Conservation (phyloP, 164 flowering plant species). For the Taxillus chinensis region DNA sequence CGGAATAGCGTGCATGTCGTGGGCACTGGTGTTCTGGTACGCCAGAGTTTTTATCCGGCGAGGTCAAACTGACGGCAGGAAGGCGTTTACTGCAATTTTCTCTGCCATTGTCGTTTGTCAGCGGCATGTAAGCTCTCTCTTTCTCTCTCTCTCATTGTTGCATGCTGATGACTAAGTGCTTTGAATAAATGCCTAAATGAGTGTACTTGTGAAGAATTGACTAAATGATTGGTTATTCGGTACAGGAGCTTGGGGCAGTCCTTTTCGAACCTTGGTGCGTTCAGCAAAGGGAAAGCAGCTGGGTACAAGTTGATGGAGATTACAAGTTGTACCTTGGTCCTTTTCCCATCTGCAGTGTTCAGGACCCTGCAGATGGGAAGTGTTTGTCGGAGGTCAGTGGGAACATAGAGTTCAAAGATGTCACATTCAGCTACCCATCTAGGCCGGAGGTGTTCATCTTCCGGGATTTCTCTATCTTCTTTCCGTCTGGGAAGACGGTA, state of each 20-base stretch:
- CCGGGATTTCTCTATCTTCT: slow-evolving; percentile 59
- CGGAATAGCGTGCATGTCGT: slow-evolving; percentile 96
- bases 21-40: slow-evolving; percentile 99
- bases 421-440: slow-evolving; percentile 91
- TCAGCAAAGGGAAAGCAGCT: slow-evolving; percentile 95
- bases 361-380: slow-evolving; percentile 55
- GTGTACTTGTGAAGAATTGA: not conserved
- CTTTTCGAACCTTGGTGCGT: slow-evolving; percentile 92
- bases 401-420: slow-evolving; percentile 81
- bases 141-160: no score
- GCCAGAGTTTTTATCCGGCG: slow-evolving; percentile 92
- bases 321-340: no score
- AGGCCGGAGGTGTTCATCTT: slow-evolving; percentile 85
- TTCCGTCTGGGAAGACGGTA: slow-evolving; percentile 92
- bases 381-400: slow-evolving; percentile 66
- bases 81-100: slow-evolving; percentile 95
- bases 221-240: not conserved
- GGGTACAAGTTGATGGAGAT: slow-evolving; percentile 93
- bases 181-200: not conserved
- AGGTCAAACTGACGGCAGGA: slow-evolving; percentile 92
- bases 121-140: slow-evolving; percentile 73
- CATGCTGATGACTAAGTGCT: not conserved
- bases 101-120: slow-evolving; percentile 98
- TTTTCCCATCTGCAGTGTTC: no score
- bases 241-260: slow-evolving; percentile 98